These are phyloP conservation scores for Dothiorella sarmentorum DNA, from an alignment of 2,329 filamentous ascomycete species.

Conservation along the genomic window DNA sequence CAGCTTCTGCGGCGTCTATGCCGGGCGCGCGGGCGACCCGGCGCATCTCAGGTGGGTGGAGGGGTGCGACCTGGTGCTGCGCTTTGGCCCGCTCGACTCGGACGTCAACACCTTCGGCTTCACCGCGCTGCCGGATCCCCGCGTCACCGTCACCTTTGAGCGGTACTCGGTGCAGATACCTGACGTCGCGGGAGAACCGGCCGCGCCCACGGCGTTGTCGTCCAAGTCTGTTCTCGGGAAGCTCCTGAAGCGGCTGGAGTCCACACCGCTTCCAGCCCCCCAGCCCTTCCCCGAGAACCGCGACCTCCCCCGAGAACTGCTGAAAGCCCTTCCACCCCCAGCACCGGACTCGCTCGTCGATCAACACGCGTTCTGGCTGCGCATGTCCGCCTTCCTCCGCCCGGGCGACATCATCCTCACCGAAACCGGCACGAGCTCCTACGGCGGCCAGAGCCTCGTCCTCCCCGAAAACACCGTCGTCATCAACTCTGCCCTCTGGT, in stretches of 20 bases:
- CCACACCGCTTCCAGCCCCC: background rate
- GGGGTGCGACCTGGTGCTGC: conserved; percentile 44
- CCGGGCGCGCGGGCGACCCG: conserved; percentile 40
- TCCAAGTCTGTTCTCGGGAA: conserved; percentile 40
- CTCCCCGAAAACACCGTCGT: conserved; percentile 47
- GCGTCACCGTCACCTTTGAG: background rate
- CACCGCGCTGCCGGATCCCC: conserved; percentile 36
- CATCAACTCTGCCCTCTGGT: conserved; percentile 54
- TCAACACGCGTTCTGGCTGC: no score
- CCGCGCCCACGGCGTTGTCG: conserved; percentile 66
- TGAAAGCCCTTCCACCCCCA: background rate
- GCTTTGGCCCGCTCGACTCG: conserved; percentile 47
- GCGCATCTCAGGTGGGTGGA: conserved; percentile 37
- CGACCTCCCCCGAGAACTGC: background rate
- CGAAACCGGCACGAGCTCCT: conserved; percentile 54
- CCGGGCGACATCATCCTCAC: conserved; percentile 55
- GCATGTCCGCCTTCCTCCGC: conserved; percentile 42
- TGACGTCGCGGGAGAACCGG: conserved; percentile 29
- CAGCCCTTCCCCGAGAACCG: background rate
- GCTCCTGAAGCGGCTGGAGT: background rate
- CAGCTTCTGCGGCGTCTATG: conserved; percentile 51
- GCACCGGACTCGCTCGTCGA: no score
- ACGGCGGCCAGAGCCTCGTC: background rate
- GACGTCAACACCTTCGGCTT: conserved; percentile 46
- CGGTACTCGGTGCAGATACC: no score